These are phyloP conservation scores for Dimargaris xerosporica DNA, from an alignment of 192 early-diverging fungal genomes.

Conservation along the genomic window DNA sequence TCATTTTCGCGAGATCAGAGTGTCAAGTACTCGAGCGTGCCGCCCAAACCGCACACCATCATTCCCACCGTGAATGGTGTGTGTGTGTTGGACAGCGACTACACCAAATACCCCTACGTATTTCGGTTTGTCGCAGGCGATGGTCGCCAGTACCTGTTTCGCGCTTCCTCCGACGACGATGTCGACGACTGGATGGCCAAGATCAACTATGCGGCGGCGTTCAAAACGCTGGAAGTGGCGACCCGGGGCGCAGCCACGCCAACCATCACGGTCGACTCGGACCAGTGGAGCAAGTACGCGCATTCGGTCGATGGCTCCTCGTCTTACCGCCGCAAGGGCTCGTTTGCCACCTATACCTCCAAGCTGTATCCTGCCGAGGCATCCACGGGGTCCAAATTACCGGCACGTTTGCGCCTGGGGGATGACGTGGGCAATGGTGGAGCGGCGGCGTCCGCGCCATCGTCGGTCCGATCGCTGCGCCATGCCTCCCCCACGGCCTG, in stretches of 20 bases:
- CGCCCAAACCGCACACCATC: constrained; percentile 24
- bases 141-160: constrained; percentile 54
- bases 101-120: constrained; percentile 67
- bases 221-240: constrained; percentile 41
- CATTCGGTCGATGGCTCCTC: not conserved
- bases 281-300: not conserved
- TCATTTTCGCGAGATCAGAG: constrained; percentile 13
- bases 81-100: constrained; percentile 46
- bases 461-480: not conserved
- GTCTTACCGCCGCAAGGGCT: not conserved
- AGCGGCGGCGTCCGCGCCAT: not conserved
- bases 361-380: not conserved
- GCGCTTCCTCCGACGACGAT: constrained; percentile 45
- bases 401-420: no score
- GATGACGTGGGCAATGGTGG: not conserved
- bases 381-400: not conserved
- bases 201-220: constrained; percentile 63
- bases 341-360: not conserved
- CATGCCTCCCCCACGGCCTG: not conserved
- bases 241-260: constrained; percentile 8
- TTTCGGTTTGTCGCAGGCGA: constrained; percentile 54
- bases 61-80: constrained; percentile 48
- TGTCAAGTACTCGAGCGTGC: constrained; percentile 9
- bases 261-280: constrained; percentile 10
- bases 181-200: constrained; percentile 70